Base-by-base conservation (phyloP, 805 yeast genomes). In the Starmerella floris region DNA sequence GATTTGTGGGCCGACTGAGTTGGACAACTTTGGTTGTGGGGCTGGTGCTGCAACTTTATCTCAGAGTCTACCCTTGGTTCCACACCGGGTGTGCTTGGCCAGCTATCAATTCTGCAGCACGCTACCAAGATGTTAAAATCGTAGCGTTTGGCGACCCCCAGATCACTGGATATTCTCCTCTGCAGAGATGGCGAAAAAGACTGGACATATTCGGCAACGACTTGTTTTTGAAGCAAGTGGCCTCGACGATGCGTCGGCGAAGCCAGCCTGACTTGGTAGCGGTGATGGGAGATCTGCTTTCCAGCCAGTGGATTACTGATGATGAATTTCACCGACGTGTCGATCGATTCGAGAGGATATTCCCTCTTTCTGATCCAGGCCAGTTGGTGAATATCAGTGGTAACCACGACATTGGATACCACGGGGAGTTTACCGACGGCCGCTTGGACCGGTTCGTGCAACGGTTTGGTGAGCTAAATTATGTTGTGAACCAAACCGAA, bases 101-200 rank as follows among this genome's bases (percentile, higher is more conserved):
- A 10, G 27, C 38, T 1, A 40, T 33, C 16, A 20, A 17, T 31
- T 15, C 35, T 9, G 11, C 8, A 8, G 48, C 56, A 10, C 76
- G 72, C 51, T 22, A 28, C 16, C 16, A 23, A 4, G 34, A 31
- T 23, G 70, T 87, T 40, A 74, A 74, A 48, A 61, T 91, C 61
- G 60, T 87, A 50, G 80, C 94, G 5, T 78, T 85, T 60, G 98
- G 97, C 5, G 98, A 91, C 56, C 98, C 98, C 0, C 98, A 91
- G 64, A 87, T 91, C 60, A 82, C 88, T 48, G 98, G 98, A 2
- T 25, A 26, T 20, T 30, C 26, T 16, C 40, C 39, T 11, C 16
- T 11, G 6, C 41, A 28, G 22, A 35, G 23, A 5, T 76, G 77
- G 55, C 66, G 83, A 44, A 79, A 82, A 46, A 62, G 83, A 40